Conservation (phyloP, 805 yeast species). For the Saccharomycopsis babjevae region DNA sequence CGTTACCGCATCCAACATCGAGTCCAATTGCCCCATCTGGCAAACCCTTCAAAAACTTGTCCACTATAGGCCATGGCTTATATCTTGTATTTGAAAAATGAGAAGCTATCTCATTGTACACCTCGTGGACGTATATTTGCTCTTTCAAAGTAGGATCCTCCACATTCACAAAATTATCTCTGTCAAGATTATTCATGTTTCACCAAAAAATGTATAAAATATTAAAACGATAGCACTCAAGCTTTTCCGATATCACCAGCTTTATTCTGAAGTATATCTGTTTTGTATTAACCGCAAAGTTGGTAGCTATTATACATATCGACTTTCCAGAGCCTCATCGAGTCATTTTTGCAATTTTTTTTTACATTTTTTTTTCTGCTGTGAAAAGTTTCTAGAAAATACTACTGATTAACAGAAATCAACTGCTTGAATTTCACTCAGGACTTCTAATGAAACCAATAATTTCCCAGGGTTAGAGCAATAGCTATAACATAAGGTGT, state of each 20-base stretch:
- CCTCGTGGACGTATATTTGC: conserved; percentile 74
- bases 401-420: too few relatives aligned
- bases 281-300: too few relatives aligned
- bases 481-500: too few relatives aligned
- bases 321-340: too few relatives aligned
- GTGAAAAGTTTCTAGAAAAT: too few relatives aligned
- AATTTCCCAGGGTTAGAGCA: too few relatives aligned
- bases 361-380: too few relatives aligned
- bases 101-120: conserved; percentile 83
- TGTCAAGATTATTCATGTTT: neutral
- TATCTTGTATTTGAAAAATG: conserved; percentile 92
- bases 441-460: too few relatives aligned
- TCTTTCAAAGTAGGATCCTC: conserved; percentile 51
- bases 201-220: neutral
- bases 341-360: too few relatives aligned
- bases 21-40: conserved; percentile 58
- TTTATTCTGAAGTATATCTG: too few relatives aligned
- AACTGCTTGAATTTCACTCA: too few relatives aligned
- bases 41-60: conserved; percentile 45
- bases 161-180: conserved; percentile 20
- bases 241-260: neutral
- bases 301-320: too few relatives aligned
- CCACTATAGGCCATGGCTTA: conserved; percentile 96
- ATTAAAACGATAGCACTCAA: neutral
- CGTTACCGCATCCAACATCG: conserved; percentile 97